Conservation (phyloP, 2,329 filamentous ascomycete genomes). For the Penicillium sp. region DNA sequence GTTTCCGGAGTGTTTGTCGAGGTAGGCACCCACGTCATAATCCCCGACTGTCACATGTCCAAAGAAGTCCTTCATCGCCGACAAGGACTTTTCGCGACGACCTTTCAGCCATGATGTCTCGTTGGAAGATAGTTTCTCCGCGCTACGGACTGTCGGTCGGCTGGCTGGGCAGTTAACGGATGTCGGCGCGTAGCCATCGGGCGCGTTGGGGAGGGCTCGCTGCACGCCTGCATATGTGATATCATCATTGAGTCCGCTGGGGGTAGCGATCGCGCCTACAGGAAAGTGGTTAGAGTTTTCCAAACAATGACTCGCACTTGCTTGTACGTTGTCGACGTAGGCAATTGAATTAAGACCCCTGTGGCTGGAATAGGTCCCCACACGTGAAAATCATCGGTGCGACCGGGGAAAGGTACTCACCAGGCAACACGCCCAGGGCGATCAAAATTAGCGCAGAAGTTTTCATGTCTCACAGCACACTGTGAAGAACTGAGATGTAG, state of each 20-base stretch:
- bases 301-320: background rate
- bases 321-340: background rate
- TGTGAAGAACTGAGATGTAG: background rate
- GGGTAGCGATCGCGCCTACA: conserved; percentile 21
- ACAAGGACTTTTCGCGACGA: conserved; percentile 69
- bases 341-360: background rate
- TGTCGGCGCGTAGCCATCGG: conserved; percentile 71
- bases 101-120: conserved; percentile 73
- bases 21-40: conserved; percentile 74
- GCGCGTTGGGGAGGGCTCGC: conserved; percentile 55
- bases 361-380: background rate
- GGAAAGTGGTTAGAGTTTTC: background rate
- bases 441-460: conserved; percentile 14
- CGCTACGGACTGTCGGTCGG: conserved; percentile 67
- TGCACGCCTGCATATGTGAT: conserved; percentile 12
- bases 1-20: conserved; percentile 60
- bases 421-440: conserved; percentile 17
- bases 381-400: background rate
- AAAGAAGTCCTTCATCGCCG: conserved; percentile 72
- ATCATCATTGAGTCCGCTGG: conserved; percentile 8
- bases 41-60: conserved; percentile 68
- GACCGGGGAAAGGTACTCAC: conserved; percentile 16
- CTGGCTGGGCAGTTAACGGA: conserved; percentile 66
- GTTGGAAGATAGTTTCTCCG: conserved; percentile 61
- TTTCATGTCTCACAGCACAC: conserved; percentile 16